phyloP scores from a whole-genome alignment of 257 asterid species.

The Prunella vulgaris region DNA sequence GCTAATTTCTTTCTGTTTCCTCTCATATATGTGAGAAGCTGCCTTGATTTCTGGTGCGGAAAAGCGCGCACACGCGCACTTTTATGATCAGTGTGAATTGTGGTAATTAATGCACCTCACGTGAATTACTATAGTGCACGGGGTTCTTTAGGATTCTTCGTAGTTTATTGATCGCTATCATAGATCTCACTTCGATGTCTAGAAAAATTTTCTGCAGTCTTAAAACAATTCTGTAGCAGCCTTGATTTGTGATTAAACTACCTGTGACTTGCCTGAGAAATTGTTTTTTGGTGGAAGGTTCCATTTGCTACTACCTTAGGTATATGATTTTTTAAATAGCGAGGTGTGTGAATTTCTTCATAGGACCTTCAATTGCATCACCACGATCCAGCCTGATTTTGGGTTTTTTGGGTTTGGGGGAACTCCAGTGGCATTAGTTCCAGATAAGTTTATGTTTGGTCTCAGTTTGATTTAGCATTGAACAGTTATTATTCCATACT shows the following conservation, averaged over 20 bases:
- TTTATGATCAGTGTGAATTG: not conserved
- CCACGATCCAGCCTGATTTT: not conserved
- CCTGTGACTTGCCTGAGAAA: not conserved
- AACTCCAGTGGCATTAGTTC: not conserved
- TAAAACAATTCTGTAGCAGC: not conserved
- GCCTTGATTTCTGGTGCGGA: not conserved
- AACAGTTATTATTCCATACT: not conserved
- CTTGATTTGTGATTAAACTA: not conserved
- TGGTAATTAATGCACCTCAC: not conserved
- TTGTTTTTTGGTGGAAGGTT: conserved; percentile 5
- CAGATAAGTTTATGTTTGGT: not conserved
- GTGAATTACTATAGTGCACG: not conserved
- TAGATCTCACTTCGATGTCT: not conserved
- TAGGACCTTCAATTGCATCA: not conserved
- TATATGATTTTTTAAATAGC: not conserved
- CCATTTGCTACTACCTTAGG: not conserved
- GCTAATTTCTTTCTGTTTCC: not conserved
- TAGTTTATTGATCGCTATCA: not conserved
- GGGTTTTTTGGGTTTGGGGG: not conserved
- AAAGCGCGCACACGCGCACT: not conserved
- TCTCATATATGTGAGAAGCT: not conserved
- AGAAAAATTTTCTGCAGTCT: not conserved
- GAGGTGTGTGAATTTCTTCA: not conserved
- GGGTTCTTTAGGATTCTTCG: not conserved
- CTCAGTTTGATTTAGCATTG: not conserved